phyloP scores from a whole-genome alignment of 805 yeast species.

The Clavispora santaluciae region DNA sequence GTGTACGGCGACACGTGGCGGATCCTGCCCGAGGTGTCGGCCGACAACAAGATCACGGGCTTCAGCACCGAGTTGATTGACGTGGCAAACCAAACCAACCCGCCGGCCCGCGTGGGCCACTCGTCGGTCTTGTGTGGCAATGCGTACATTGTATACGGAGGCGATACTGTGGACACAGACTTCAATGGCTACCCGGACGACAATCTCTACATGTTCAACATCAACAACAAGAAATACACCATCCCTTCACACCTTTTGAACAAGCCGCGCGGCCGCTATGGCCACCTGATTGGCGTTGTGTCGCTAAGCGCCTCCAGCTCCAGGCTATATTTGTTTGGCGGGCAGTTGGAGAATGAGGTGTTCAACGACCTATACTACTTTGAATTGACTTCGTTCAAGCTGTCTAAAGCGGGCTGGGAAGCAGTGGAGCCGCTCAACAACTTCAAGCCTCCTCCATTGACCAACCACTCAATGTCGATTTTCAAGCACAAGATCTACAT shows the following conservation, averaged over 20 bases:
- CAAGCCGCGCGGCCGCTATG: slow-evolving; percentile 90
- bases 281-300: slow-evolving; percentile 82
- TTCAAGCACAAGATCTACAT: slow-evolving; percentile 74
- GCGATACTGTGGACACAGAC: slow-evolving; percentile 86
- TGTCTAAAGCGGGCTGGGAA: slow-evolving; percentile 83
- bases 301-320: slow-evolving; percentile 42
- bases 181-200: slow-evolving; percentile 78
- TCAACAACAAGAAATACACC: slow-evolving; percentile 40
- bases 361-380: slow-evolving; percentile 83
- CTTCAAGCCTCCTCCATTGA: slow-evolving; percentile 69
- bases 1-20: slow-evolving; percentile 97
- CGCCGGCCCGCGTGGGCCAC: slow-evolving; percentile 97
- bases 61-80: slow-evolving; percentile 31
- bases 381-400: slow-evolving; percentile 81
- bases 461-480: slow-evolving; percentile 86
- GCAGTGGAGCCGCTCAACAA: slow-evolving; percentile 50
- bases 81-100: slow-evolving; percentile 66
- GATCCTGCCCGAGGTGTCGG: slow-evolving; percentile 45
- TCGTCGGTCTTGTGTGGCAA: slow-evolving; percentile 88
- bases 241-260: slow-evolving; percentile 40
- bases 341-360: slow-evolving; percentile 80
- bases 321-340: slow-evolving; percentile 82
- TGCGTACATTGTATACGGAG: slow-evolving; percentile 93
- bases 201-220: slow-evolving; percentile 79
- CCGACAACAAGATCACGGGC: slow-evolving; percentile 18